Base-by-base conservation (phyloP, 805 yeast genomes). In the Jamesozyma spencerorum region DNA sequence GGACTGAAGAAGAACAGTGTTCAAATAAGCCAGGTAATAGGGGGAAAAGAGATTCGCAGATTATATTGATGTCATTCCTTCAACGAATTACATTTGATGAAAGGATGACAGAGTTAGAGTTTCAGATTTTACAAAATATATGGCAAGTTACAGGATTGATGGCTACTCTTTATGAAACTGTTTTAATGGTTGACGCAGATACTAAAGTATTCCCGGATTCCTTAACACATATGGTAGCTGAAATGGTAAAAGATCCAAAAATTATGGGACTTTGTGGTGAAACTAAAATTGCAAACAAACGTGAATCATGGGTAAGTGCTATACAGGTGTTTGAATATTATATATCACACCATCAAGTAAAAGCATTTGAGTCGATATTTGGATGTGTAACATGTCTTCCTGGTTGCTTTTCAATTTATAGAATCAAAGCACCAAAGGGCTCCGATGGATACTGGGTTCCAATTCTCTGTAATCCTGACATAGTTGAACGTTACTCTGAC, bases 201-300 rank as follows among this genome's bases (percentile, higher is more conserved):
- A 86, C 96, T 0, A 77, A 78, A 55, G 86, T 87, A 3, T 85
- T 70, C 59, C 94, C 94, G 1, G 95, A 88, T 58, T 79, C 90
- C 5, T 52, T 86, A 47, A 84, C 90, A 11, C 96, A 88, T 54
- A 85, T 87, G 95, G 71, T 75, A 47, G 95, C 94, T 0, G 85
- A 83, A 53, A 78, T 87, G 85, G 88, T 85, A 18, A 81, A 75
- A 52, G 90, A 87, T 57, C 94, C 95, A 1, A 68, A 68, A 47
- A 70, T 87, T 40, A 87, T 87, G 94, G 97, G 96, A 2, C 68
- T 87, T 33, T 87, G 97, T 69, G 97, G 97, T 37, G 97, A 87
- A 59, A 87, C 97, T 0, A 86, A 85, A 61, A 87, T 87, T 53
- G 75, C 94, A 3, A 87, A 87, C 60, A 87, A 88, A 58, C 59